phyloP scores from a whole-genome alignment of 1,284 basidiomycete genomes.

The Moesziomyces parantarcticus region DNA sequence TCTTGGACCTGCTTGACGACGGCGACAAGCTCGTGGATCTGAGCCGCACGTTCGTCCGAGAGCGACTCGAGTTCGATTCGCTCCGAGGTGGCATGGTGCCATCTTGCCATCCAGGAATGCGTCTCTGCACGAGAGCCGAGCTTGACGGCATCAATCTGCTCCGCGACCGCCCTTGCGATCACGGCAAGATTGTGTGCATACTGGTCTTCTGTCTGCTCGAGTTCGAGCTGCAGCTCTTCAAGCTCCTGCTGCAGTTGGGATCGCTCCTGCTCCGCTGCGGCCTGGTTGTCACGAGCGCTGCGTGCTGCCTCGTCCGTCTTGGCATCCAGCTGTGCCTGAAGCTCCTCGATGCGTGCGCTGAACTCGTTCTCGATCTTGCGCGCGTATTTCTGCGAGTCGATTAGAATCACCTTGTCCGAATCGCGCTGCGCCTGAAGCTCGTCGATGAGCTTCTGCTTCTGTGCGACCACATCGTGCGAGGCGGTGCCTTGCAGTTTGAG shows the following conservation, averaged over 20 bases:
- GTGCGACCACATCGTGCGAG: conserved; percentile 11
- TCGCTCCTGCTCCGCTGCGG: conserved; percentile 6
- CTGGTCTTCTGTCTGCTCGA: conserved; percentile 22
- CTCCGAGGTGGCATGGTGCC: conserved; percentile 20
- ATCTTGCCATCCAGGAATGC: conserved; percentile 1
- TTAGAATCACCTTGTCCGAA: conserved; percentile 34
- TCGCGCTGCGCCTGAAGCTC: conserved; percentile 30
- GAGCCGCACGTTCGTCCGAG: conserved; percentile 21
- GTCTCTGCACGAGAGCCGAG: conserved; percentile 7
- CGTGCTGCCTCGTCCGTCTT: conserved; percentile 10
- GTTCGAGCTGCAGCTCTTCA: conserved; percentile 13
- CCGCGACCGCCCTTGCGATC: conserved; percentile 30
- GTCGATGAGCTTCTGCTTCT: conserved; percentile 28
- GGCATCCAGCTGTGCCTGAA: conserved; percentile 12
- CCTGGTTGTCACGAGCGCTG: conserved; percentile 6
- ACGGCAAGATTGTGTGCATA: conserved; percentile 33
- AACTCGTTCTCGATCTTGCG: conserved; percentile 34
- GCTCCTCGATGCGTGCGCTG: conserved; percentile 22
- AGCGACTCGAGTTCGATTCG: conserved; percentile 22
- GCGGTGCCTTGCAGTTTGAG: conserved; percentile 13
- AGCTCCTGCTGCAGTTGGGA: conserved; percentile 13
- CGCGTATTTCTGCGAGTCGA: conserved; percentile 41
- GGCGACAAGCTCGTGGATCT: conserved; percentile 40
- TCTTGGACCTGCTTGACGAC: conserved; percentile 47
- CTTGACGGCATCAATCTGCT: conserved; percentile 12